Evolutionary conservation across 768 basidiomycete species (phyloP).

Genomic region (Tremella mesenterica): DNA sequence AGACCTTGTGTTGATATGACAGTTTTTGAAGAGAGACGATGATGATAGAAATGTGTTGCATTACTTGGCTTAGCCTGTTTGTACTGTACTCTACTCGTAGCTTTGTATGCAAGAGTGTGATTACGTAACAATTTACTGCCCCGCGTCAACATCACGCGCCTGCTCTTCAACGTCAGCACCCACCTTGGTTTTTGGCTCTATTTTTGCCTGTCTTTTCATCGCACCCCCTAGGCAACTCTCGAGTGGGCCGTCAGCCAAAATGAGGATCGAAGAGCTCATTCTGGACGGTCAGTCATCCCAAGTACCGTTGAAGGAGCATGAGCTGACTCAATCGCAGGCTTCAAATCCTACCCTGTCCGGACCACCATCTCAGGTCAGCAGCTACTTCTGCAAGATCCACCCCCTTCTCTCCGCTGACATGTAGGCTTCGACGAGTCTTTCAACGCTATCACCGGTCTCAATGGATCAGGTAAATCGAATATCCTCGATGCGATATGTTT

Average conservation of each 20-base stretch:
- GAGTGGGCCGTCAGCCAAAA: conserved; percentile 45
- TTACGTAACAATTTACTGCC: not conserved
- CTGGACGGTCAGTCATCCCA: conserved; percentile 59
- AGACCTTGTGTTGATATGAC: conserved; percentile 14
- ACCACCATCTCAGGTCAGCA: conserved; percentile 65
- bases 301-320: not conserved
- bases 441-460: conserved; percentile 87
- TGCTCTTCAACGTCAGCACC: not conserved
- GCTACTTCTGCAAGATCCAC: not conserved
- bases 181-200: too few relatives aligned
- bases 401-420: not conserved
- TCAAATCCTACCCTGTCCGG: conserved; percentile 95
- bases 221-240: too few relatives aligned
- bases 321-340: conserved; percentile 52
- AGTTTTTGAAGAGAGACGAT: conserved; percentile 72
- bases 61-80: conserved; percentile 60
- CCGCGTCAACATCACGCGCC: not conserved
- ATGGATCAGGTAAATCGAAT: conserved; percentile 87
- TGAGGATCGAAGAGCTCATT: conserved; percentile 92
- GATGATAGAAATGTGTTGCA: conserved; percentile 62
- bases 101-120: not conserved
- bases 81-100: not conserved
- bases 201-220: too few relatives aligned
- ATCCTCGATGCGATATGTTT: conserved; percentile 99
- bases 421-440: conserved; percentile 91